These are phyloP conservation scores for Phaffomyces thermotolerans DNA, from an alignment of 805 yeast species.

Conservation along the genomic window DNA sequence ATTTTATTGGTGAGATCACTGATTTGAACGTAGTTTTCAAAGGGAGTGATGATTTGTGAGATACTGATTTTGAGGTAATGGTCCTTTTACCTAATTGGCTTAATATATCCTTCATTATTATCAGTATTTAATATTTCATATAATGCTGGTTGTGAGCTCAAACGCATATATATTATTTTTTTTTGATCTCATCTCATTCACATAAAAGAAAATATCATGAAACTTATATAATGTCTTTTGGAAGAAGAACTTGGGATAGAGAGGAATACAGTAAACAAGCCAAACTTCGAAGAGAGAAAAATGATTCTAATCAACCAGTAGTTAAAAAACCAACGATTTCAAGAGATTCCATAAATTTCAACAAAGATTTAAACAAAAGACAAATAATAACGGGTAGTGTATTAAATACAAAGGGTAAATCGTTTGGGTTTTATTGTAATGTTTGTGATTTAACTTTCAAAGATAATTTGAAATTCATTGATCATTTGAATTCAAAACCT, in stretches of 20 bases:
- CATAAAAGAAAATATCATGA: background rate
- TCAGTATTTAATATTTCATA: background rate
- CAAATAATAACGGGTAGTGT: slow-evolving; percentile 26
- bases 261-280: slow-evolving; percentile 53
- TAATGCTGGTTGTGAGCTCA: too few species aligned
- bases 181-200: background rate
- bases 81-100: slow-evolving; percentile 5
- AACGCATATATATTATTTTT: too few species aligned
- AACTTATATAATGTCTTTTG: slow-evolving; percentile 27
- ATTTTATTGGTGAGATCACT: background rate
- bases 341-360: slow-evolving; percentile 19
- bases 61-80: background rate
- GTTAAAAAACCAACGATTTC: slow-evolving; percentile 4
- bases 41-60: background rate
- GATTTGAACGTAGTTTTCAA: too few species aligned
- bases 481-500: slow-evolving; percentile 73
- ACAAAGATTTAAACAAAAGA: slow-evolving; percentile 27
- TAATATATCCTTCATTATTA: slow-evolving; percentile 34
- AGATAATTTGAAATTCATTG: slow-evolving; percentile 74
- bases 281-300: slow-evolving; percentile 19
- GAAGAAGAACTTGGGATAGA: slow-evolving; percentile 68
- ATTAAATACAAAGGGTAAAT: slow-evolving; percentile 38
- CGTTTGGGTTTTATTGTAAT: slow-evolving; percentile 83
- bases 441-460: slow-evolving; percentile 73
- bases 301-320: slow-evolving; percentile 1